Base-by-base conservation (phyloP, 306 rosid species). In the Dicorynia guianensis region DNA sequence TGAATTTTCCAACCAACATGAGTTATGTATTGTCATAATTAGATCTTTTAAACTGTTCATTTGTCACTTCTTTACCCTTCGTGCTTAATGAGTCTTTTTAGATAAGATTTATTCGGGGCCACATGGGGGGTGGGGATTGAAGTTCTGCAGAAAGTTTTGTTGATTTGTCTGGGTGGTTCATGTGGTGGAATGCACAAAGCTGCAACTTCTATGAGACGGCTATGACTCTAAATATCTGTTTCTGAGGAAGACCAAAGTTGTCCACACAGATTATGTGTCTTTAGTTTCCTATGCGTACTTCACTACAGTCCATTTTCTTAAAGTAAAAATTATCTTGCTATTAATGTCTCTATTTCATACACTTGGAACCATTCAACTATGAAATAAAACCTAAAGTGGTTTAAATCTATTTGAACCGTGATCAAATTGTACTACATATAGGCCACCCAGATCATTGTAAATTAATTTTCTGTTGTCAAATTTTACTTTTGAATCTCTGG, bases 391-490 rank as follows among this genome's bases (percentile, higher is more conserved):
- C 54, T 49, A 13, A 5, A 18, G 62, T 76, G 60, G 58, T 67
- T 62, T 30, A 15, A 50, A 4, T 69, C 38, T 60, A 18, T 30
- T 6, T 30, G 12, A 46, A 66, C 57, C 30, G 14, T 50, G 67
- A 62, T 69, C 56, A 13, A 15, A 19, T 68, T 52, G 14, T 74
- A 52, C n/a, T 39, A 49, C 53, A 46, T 48, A 39, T 69, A 64
- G 30, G 43, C 38, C 47, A 67, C 30, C 52, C 4, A 20, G 46
- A 25, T 38, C 54, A 38, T 49, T 15, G 15, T 52, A 30, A 33
- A 33, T 19, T 38, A 60, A 39, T 53, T 40, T 53, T 59, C 4
- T 48, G 53, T 71, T 70, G 36, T 9, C 11, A 36, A 14, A 49
- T 69, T 38, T 60, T 49, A 20, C 34, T 40, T 33, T 14, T 14